Evolutionary conservation across 306 rosid genomes (phyloP), one percentile per base, ranked within the genome.

Genomic region (Alnus rubra): DNA sequence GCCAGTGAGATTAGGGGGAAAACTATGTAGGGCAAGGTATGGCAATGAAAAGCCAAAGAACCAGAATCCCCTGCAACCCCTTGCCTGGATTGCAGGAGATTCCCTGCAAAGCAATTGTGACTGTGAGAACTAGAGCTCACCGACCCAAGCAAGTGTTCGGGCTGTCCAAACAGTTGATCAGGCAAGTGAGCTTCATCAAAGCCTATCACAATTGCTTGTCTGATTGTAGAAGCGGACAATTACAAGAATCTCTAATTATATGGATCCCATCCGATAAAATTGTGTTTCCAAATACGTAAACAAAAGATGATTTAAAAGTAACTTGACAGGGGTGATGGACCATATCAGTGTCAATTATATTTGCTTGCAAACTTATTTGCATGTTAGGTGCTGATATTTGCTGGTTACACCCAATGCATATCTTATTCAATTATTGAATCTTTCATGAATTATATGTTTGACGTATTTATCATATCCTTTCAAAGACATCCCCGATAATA

Each of bases 271-370:
- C 28, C 28, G 28, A 23, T 23, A 23, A 23, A 23, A 23, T 23
- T 23, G 28, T 23, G 48, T 35, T 33, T 4, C 15, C 70, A 35
- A 15, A n/a, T 7, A 11, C 7, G 73, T 74, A 68, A 28, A 37
- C 33, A 76, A 76, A 30, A 71, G 39, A 37, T 37, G 51, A 30
- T 79, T 39, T 48, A 74, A 74, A 56, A 54, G 67, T 48, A 51
- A 67, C 37, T 76, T 59, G 79, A 77, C 51, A 80, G 56, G 76
- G 42, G 65, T 82, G 82, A 81, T 77, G 81, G 80, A 84, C 81
- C 82, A 75, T 78, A 81, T 81, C 85, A 81, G 37, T 44, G 86
- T 83, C 86, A 81, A 83, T 87, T 77, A 83, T 83, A 51, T 73
- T 62, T 73, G 54, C 79, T 62, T 73, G 54, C 79, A 59, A 23